Conservation (phyloP, 306 rosid species). For the Cicer chorassanicum region DNA sequence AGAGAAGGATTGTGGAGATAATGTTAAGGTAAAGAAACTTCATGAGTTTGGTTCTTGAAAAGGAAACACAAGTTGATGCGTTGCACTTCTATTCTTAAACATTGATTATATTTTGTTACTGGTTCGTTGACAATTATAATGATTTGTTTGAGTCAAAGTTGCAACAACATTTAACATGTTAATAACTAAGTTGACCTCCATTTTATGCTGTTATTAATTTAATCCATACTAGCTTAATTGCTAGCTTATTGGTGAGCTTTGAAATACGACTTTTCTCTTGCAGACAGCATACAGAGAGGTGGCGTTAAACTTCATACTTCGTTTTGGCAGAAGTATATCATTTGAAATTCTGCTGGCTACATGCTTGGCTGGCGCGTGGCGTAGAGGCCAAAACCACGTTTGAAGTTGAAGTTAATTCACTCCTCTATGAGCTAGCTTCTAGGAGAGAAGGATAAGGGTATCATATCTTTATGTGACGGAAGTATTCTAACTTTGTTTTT, state of each 20-base stretch:
- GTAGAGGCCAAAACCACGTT: too few species aligned
- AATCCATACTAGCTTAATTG: background rate
- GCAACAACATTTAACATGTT: background rate
- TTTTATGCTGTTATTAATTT: background rate
- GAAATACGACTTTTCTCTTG: background rate
- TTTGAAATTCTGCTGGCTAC: too few species aligned
- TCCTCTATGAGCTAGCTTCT: too few species aligned
- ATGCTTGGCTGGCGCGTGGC: too few species aligned
- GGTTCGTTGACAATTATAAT: background rate
- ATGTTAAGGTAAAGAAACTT: constrained; percentile 22
- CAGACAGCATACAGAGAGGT: background rate
- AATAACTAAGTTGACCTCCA: background rate
- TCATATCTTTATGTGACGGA: too few species aligned
- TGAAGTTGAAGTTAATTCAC: too few species aligned
- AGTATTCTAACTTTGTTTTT: too few species aligned
- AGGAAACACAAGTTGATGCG: background rate
- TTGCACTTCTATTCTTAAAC: background rate
- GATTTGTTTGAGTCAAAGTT: constrained; percentile 15
- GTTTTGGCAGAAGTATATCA: too few species aligned
- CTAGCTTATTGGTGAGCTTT: background rate
- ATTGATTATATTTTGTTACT: background rate
- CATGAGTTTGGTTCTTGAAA: constrained; percentile 34
- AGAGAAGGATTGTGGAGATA: constrained; percentile 35
- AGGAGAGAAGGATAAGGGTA: too few species aligned
- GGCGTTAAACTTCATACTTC: background rate